Percentiles rank a stretch among this genome's conserved stretches.
phyloP scores from a whole-genome alignment of 768 basidiomycete species.

The Gloeostereum incarnatum region DNA sequence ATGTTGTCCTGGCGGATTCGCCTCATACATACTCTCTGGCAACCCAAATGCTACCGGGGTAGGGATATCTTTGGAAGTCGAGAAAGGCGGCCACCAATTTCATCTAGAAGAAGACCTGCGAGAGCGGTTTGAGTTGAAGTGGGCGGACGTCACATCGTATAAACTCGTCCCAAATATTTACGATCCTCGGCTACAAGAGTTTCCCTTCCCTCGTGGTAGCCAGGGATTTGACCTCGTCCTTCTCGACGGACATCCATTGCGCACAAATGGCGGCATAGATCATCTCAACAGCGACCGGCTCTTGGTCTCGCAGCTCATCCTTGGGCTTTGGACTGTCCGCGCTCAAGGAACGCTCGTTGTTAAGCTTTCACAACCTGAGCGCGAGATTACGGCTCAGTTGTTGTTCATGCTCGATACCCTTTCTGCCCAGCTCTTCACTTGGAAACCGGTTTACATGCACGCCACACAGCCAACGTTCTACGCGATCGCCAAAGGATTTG shows the following conservation, averaged over 20 bases:
- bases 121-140: slow-evolving; percentile 10
- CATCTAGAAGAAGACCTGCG: slow-evolving; percentile 14
- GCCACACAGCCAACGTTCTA: slow-evolving; percentile 16
- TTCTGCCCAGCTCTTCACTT: slow-evolving; percentile 9
- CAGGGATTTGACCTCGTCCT: slow-evolving; percentile 15
- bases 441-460: slow-evolving; percentile 15
- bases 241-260: slow-evolving; percentile 15
- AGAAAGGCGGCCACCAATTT: slow-evolving; percentile 14
- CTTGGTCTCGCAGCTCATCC: slow-evolving; percentile 15
- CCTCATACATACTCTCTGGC: slow-evolving; percentile 17
- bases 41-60: slow-evolving; percentile 15
- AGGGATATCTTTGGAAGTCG: slow-evolving; percentile 16
- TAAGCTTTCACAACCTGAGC: slow-evolving; percentile 14
- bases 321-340: slow-evolving; percentile 11
- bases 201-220: slow-evolving; percentile 10
- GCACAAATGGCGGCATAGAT: slow-evolving; percentile 1
- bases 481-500: slow-evolving; percentile 12
- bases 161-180: slow-evolving; percentile 10
- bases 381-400: slow-evolving; percentile 13
- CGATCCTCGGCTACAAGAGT: slow-evolving; percentile 3
- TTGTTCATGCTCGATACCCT: slow-evolving; percentile 15
- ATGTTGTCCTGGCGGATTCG: slow-evolving; percentile 20
- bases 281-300: slow-evolving; percentile 10
- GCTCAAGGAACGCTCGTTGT: slow-evolving; percentile 13
- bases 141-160: slow-evolving; percentile 12